Percentiles rank a stretch among this genome's conserved stretches.
Conservation (phyloP, 2,329 filamentous ascomycete genomes). For the Verticillium isaacii region DNA sequence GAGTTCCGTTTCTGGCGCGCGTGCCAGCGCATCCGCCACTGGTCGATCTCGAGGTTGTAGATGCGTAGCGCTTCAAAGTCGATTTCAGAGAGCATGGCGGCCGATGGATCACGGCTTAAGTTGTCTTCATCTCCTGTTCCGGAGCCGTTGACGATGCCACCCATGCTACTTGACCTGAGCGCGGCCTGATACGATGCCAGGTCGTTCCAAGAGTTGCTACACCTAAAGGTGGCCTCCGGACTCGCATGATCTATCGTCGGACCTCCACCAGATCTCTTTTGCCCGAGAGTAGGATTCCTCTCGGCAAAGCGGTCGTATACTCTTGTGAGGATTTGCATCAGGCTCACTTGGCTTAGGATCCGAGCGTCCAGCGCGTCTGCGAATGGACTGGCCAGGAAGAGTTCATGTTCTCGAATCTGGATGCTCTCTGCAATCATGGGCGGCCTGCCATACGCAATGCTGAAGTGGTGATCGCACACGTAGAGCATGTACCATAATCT, state of each 20-base stretch:
- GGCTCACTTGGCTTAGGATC: slow-evolving; percentile 14
- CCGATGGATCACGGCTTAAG: too few species aligned
- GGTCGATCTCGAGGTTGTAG: slow-evolving; percentile 9
- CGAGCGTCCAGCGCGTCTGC: slow-evolving; percentile 13
- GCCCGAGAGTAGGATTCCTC: too few species aligned
- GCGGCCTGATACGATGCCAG: too few species aligned
- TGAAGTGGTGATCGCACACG: slow-evolving; percentile 26
- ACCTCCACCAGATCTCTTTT: background rate
- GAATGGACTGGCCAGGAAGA: slow-evolving; percentile 18
- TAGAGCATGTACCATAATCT: slow-evolving; percentile 50
- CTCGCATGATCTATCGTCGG: background rate
- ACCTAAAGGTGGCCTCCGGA: too few species aligned
- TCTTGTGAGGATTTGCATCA: slow-evolving; percentile 7
- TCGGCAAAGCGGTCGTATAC: slow-evolving; percentile 3
- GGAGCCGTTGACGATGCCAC: too few species aligned
- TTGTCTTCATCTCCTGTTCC: too few species aligned
- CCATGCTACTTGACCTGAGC: too few species aligned
- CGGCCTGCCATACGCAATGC: slow-evolving; percentile 24
- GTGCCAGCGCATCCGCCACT: slow-evolving; percentile 4
- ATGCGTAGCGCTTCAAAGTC: slow-evolving; percentile 7
- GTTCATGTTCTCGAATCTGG: slow-evolving; percentile 17
- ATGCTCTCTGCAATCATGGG: slow-evolving; percentile 19
- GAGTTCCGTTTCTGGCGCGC: slow-evolving; percentile 5
- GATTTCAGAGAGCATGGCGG: slow-evolving; percentile 1
- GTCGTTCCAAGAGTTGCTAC: too few species aligned